A percentile compares a stretch with the other conserved stretches of the same genome.
phyloP scores from a whole-genome alignment of 192 early-diverging fungal genomes.

The Gigaspora rosea region DNA sequence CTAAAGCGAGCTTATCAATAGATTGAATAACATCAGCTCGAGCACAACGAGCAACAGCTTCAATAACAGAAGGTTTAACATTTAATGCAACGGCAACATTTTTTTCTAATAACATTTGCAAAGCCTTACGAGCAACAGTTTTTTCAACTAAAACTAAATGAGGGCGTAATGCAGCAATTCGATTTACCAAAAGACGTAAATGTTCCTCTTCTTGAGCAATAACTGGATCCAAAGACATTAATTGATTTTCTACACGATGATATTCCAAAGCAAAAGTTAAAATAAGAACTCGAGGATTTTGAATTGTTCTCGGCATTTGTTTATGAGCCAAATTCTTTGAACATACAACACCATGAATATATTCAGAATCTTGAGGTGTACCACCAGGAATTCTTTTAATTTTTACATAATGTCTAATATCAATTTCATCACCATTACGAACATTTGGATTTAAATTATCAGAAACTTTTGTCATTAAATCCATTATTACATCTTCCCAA shows the following conservation, averaged over 20 bases:
- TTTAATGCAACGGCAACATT: slow-evolving; percentile 82
- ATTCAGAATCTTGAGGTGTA: slow-evolving; percentile 72
- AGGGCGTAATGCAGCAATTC: slow-evolving; percentile 77
- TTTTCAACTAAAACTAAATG: slow-evolving; percentile 81
- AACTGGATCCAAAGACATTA: slow-evolving; percentile 80
- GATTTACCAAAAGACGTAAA: slow-evolving; percentile 73
- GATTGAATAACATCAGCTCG: slow-evolving; percentile 80
- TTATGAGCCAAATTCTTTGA: slow-evolving; percentile 93
- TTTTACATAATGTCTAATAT: slow-evolving; percentile 88
- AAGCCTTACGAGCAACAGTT: slow-evolving; percentile 79
- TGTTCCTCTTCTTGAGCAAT: slow-evolving; percentile 85
- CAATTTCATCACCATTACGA: slow-evolving; percentile 78
- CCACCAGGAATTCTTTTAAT: slow-evolving; percentile 96
- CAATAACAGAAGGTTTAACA: slow-evolving; percentile 85
- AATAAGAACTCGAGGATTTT: slow-evolving; percentile 80
- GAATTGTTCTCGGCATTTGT: slow-evolving; percentile 72
- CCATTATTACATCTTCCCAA: slow-evolving; percentile 75
- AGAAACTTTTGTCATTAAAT: slow-evolving; percentile 67
- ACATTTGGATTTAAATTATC: slow-evolving; percentile 65
- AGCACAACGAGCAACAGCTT: slow-evolving; percentile 84
- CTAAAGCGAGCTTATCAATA: slow-evolving; percentile 75
- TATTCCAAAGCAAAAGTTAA: slow-evolving; percentile 88
- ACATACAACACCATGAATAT: slow-evolving; percentile 89
- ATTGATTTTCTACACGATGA: slow-evolving; percentile 67
- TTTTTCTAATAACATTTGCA: slow-evolving; percentile 78